These are phyloP conservation scores for Starmera pachycereana DNA, from an alignment of 805 yeast genomes.

Conservation along the genomic window DNA sequence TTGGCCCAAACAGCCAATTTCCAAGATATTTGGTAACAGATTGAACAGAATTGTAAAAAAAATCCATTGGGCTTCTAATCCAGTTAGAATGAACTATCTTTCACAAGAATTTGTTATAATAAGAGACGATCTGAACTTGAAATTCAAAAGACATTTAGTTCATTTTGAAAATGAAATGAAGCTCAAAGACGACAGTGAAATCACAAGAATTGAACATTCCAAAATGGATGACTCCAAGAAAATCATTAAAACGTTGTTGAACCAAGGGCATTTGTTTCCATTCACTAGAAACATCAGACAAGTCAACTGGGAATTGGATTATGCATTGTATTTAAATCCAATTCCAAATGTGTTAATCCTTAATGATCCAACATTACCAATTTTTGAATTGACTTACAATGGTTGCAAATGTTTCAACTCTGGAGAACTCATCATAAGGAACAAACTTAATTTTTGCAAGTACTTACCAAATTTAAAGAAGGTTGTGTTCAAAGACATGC, in stretches of 20 bases:
- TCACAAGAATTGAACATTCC: slow-evolving; percentile 20
- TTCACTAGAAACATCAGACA: slow-evolving; percentile 53
- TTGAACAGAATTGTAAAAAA: slow-evolving; percentile 47
- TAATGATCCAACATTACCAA: slow-evolving; percentile 63
- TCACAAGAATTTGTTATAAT: slow-evolving; percentile 74
- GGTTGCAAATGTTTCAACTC: slow-evolving; percentile 77
- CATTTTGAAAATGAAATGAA: slow-evolving; percentile 33
- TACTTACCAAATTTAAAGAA: slow-evolving; percentile 52
- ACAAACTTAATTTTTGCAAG: slow-evolving; percentile 59
- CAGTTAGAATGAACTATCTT: slow-evolving; percentile 64
- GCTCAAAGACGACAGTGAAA: slow-evolving; percentile 13
- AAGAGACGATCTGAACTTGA: slow-evolving; percentile 62
- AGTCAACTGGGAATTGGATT: slow-evolving; percentile 60
- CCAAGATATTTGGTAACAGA: slow-evolving; percentile 60
- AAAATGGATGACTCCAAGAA: slow-evolving; percentile 53
- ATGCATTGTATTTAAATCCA: slow-evolving; percentile 61
- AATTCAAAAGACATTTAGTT: slow-evolving; percentile 64
- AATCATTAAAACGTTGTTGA: slow-evolving; percentile 69
- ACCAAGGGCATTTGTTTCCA: slow-evolving; percentile 85
- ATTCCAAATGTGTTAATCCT: slow-evolving; percentile 58
- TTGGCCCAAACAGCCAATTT: slow-evolving; percentile 71
- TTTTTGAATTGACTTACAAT: slow-evolving; percentile 66
- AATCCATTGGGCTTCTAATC: slow-evolving; percentile 62
- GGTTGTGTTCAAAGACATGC: slow-evolving; percentile 37
- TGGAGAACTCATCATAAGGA: slow-evolving; percentile 40